Percentiles rank a stretch among this genome's conserved stretches.
These are phyloP conservation scores for Wallacemonas rigidus DNA, from an alignment of 208 protist species.

Conservation along the genomic window DNA sequence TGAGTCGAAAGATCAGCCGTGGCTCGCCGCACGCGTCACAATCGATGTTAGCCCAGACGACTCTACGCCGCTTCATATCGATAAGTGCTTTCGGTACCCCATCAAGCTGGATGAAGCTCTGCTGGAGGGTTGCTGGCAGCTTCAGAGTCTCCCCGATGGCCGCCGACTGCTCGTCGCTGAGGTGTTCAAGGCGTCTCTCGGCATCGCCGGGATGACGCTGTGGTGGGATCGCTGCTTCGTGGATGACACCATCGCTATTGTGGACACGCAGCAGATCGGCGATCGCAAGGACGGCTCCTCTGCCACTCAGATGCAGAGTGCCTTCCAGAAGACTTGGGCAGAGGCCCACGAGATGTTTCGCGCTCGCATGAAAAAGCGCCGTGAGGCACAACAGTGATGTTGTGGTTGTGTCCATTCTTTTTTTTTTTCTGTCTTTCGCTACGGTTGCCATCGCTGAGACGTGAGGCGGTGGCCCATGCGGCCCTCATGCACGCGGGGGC, in stretches of 20 bases:
- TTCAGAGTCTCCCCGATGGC: slow-evolving; percentile 47
- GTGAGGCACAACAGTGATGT: neutral
- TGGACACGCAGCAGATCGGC: slow-evolving; percentile 53
- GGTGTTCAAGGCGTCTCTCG: slow-evolving; percentile 70
- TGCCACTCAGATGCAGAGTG: slow-evolving; percentile 8
- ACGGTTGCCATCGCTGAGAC: too few species aligned
- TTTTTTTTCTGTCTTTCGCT: too few species aligned
- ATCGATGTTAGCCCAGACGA: neutral
- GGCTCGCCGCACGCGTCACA: neutral
- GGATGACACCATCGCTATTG: slow-evolving; percentile 45
- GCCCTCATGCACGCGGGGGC: too few species aligned
- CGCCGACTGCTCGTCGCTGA: slow-evolving; percentile 68
- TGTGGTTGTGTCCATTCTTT: too few species aligned
- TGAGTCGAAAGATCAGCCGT: slow-evolving; percentile 13
- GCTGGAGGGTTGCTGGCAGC: slow-evolving; percentile 77
- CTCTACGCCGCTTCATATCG: slow-evolving; percentile 9
- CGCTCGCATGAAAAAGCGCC: slow-evolving; percentile 41
- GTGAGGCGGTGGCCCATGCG: too few species aligned
- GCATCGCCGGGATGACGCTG: slow-evolving; percentile 44
- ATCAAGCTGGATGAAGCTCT: slow-evolving; percentile 65
- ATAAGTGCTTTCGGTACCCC: slow-evolving; percentile 51
- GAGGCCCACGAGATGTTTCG: slow-evolving; percentile 75
- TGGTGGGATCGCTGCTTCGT: slow-evolving; percentile 83
- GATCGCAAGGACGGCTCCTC: slow-evolving; percentile 33
- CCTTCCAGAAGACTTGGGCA: slow-evolving; percentile 63